These are phyloP conservation scores for Geotrichum ghanense DNA, from an alignment of 805 yeast genomes.

Conservation along the genomic window DNA sequence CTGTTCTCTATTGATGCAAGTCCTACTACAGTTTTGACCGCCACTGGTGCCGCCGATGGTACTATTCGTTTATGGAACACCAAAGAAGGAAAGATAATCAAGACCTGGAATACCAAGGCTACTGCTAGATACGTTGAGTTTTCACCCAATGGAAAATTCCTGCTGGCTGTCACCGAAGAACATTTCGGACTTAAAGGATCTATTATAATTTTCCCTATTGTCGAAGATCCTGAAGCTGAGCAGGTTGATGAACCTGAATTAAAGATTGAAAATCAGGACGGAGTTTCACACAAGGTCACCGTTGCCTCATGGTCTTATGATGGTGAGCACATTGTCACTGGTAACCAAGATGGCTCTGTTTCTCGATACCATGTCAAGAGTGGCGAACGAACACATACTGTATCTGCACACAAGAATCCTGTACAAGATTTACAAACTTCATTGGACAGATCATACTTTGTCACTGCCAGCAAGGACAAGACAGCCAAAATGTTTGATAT, in stretches of 20 bases:
- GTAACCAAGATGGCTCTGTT: conserved; percentile 78
- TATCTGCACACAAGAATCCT: conserved; percentile 56
- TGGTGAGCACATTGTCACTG: conserved; percentile 65
- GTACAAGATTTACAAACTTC: conserved; percentile 88
- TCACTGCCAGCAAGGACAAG: conserved; percentile 89
- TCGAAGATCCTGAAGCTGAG: conserved; percentile 31
- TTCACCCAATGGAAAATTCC: conserved; percentile 54
- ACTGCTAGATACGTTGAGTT: conserved; percentile 91
- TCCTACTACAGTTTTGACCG: conserved; percentile 49
- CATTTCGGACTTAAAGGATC: conserved; percentile 86
- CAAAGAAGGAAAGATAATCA: conserved; percentile 61
- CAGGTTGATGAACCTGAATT: conserved; percentile 32
- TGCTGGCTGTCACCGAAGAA: conserved; percentile 75
- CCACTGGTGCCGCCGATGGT: conserved; percentile 89
- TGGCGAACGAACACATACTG: conserved; percentile 53
- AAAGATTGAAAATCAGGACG: conserved; percentile 43
- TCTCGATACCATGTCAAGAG: conserved; percentile 68
- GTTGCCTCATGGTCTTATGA: conserved; percentile 83
- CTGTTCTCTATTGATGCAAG: conserved; percentile 91
- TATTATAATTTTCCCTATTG: conserved; percentile 54
- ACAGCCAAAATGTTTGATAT: conserved; percentile 69
- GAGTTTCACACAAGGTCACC: conserved; percentile 25
- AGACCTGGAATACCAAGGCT: conserved; percentile 62
- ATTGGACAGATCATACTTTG: conserved; percentile 76
- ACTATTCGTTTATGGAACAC: conserved; percentile 78